Base-by-base conservation (phyloP, 75 land plant species). In the Cupressus sempervirens region DNA sequence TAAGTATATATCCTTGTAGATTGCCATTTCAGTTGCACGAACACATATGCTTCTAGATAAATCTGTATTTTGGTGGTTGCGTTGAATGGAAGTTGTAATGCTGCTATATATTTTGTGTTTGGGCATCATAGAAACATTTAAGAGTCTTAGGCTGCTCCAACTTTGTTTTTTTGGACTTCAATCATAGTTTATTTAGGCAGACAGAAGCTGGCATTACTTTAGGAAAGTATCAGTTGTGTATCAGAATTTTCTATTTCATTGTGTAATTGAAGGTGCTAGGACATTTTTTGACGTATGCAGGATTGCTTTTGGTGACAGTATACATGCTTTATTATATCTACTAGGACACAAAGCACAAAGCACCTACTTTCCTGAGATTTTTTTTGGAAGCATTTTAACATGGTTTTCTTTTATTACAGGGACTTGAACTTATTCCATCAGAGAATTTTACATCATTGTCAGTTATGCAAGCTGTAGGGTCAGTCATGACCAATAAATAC, bases 401-500 rank as follows among this genome's bases (percentile, higher is more conserved):
- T 32, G 35, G 15, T 30, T 72, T 72, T 80, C 82, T 35, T 23
- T 10, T n/a, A 12, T 18, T 70, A 16, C 79, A 95, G 95, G 97
- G 97, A 70, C 80, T 95, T 7, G 97, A 95, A 68, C 93, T 95
- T 40, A 95, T 95, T 29, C 94, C 97, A 1, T 95, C 97, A 11
- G 97, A 95, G 87, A 95, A 95, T 85, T 95, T 95, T 77, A 92
- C 94, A 0, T 95, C 95, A 14, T 76, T 88, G 10, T 92, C 97
- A 18, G 97, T 95, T 46, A 95, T 95, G 95, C 91, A 95, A 88
- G 95, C 97, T 1, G 93, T 93, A 40, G 97, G 97, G 36, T 94
- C 95, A 14, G 85, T 92, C 26, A 92, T 95, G 95, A 95, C 97
- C 82, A 95, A 95, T 86, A 95, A 95, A 72, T 93, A 95, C 89